Conservation (phyloP, 768 basidiomycete genomes). For the Tylopilus felleus region DNA sequence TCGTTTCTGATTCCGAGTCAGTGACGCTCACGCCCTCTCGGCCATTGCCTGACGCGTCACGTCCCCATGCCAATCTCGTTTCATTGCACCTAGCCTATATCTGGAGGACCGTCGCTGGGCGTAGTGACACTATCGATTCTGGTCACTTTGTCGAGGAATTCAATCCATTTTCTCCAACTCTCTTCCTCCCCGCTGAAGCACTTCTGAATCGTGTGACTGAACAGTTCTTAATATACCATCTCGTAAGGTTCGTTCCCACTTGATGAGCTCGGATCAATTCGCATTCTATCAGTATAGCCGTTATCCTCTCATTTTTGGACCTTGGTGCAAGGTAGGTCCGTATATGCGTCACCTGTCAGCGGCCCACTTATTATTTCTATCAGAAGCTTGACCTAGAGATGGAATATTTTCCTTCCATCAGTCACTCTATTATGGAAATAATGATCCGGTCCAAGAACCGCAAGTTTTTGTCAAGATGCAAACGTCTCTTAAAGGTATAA, state of each 20-base stretch:
- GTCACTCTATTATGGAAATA: slow-evolving; percentile 48
- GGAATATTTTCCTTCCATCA: slow-evolving; percentile 45
- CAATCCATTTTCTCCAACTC: slow-evolving; percentile 50
- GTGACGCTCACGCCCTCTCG: slow-evolving; percentile 42
- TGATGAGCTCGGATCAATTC: slow-evolving; percentile 8
- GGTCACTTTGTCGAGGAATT: slow-evolving; percentile 33
- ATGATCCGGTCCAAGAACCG: slow-evolving; percentile 49
- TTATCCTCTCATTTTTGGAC: slow-evolving; percentile 76
- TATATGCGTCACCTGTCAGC: slow-evolving; percentile 6
- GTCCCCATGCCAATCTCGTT: slow-evolving; percentile 30
- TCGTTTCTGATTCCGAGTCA: slow-evolving; percentile 20
- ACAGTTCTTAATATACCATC: slow-evolving; percentile 54
- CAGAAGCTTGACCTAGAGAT: slow-evolving; percentile 61
- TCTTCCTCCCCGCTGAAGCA: slow-evolving; percentile 53
- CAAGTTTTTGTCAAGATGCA: slow-evolving; percentile 44
- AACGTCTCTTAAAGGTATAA: slow-evolving; percentile 48
- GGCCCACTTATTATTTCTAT: background rate
- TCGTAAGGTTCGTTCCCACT: slow-evolving; percentile 48
- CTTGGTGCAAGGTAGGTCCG: slow-evolving; percentile 54
- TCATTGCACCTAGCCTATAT: slow-evolving; percentile 41
- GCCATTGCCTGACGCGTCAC: slow-evolving; percentile 28
- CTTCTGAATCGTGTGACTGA: slow-evolving; percentile 50
- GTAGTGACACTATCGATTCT: slow-evolving; percentile 7
- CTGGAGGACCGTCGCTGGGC: slow-evolving; percentile 30
- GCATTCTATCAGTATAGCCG: slow-evolving; percentile 41